phyloP scores from a whole-genome alignment of 257 asterid genomes.

The Solanum pimpinellifolium region DNA sequence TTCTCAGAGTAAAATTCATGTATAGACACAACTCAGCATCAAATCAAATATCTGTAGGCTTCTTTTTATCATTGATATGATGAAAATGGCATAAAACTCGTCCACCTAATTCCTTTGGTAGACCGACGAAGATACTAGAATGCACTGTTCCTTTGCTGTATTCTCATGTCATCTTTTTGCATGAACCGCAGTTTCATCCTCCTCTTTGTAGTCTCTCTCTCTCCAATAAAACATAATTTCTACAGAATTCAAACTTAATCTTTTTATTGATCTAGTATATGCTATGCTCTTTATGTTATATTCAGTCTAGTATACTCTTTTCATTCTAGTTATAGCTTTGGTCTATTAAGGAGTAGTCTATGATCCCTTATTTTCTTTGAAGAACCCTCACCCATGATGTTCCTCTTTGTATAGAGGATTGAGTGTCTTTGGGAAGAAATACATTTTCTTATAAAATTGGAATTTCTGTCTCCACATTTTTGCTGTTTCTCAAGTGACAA shows the following conservation, averaged over 20 bases:
- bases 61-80: neutral
- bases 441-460: neutral
- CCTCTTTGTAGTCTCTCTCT: neutral
- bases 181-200: neutral
- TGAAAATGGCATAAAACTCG: neutral
- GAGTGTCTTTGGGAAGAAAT: neutral
- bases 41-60: neutral
- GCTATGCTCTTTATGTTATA: neutral
- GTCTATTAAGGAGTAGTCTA: neutral
- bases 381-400: neutral
- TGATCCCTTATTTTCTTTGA: neutral
- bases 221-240: neutral
- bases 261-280: neutral
- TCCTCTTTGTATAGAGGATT: neutral
- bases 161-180: neutral
- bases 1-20: neutral
- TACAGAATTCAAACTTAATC: neutral
- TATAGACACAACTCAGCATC: neutral
- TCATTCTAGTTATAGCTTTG: neutral
- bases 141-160: neutral
- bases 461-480: neutral
- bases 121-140: neutral
- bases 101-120: neutral
- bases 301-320: neutral
- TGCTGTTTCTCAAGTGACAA: neutral